Percentiles rank a stretch among this genome's conserved stretches.
Conservation (phyloP, 1,284 basidiomycete genomes). For the Malassezia caprae region DNA sequence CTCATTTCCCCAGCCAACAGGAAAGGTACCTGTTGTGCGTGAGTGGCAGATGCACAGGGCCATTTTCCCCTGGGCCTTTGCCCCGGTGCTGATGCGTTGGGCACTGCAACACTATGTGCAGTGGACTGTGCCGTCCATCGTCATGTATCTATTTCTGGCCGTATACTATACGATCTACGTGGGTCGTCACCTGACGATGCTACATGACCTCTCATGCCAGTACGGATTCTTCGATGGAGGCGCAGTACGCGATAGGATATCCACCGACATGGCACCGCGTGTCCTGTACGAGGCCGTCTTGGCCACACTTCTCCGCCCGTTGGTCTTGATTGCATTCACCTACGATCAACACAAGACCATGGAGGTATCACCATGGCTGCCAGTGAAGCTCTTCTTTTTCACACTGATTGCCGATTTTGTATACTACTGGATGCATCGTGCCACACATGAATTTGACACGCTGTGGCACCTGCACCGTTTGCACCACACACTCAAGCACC, state of each 20-base stretch:
- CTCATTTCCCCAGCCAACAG: background rate
- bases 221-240: constrained; percentile 34
- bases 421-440: constrained; percentile 40
- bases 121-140: constrained; percentile 22
- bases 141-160: constrained; percentile 21
- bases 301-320: constrained; percentile 25
- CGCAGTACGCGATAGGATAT: constrained; percentile 24
- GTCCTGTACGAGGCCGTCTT: constrained; percentile 23
- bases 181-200: constrained; percentile 11
- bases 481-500: constrained; percentile 36
- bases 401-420: constrained; percentile 26
- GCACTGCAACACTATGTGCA: constrained; percentile 21
- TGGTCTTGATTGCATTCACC: constrained; percentile 22
- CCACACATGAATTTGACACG: constrained; percentile 31
- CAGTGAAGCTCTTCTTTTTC: constrained; percentile 28
- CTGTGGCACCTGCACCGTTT: constrained; percentile 30
- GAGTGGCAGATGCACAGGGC: constrained; percentile 25
- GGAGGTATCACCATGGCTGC: constrained; percentile 22
- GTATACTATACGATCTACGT: constrained; percentile 19
- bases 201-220: constrained; percentile 15
- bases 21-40: constrained; percentile 24
- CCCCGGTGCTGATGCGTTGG: constrained; percentile 23
- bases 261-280: constrained; percentile 19
- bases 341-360: constrained; percentile 26
- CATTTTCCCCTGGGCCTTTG: constrained; percentile 22